These are phyloP conservation scores for Xerocomellus dryophilus DNA, from an alignment of 768 basidiomycete species.

Conservation along the genomic window DNA sequence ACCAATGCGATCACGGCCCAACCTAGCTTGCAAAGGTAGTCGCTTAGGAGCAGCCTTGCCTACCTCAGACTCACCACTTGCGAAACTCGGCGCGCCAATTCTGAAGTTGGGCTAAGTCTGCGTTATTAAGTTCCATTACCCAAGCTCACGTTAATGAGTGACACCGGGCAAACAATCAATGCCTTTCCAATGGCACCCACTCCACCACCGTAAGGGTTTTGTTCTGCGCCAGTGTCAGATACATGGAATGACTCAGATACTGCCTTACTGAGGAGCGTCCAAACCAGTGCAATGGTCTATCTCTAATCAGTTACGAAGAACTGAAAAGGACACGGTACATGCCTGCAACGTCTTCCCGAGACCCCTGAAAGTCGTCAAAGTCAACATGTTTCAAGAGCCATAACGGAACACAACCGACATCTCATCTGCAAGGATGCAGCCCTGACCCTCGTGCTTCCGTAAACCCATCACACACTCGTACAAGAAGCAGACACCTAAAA, in stretches of 20 bases:
- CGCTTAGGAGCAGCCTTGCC: neutral
- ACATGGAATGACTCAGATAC: neutral
- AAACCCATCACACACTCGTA: slow-evolving; percentile 97
- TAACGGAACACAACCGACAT: slow-evolving; percentile 51
- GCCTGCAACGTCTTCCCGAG: slow-evolving; percentile 95
- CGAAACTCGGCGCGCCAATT: slow-evolving; percentile 96
- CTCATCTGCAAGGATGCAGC: slow-evolving; percentile 96
- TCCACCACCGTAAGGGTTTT: slow-evolving; percentile 71
- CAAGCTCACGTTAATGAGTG: slow-evolving; percentile 68
- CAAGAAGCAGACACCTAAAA: slow-evolving; percentile 75
- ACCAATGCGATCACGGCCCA: slow-evolving; percentile 53
- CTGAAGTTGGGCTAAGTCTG: slow-evolving; percentile 35
- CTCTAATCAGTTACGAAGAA: slow-evolving; percentile 7
- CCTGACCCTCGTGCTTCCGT: slow-evolving; percentile 85
- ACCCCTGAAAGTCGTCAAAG: slow-evolving; percentile 55
- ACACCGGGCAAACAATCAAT: slow-evolving; percentile 92
- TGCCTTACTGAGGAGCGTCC: slow-evolving; percentile 85
- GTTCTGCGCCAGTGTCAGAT: slow-evolving; percentile 47
- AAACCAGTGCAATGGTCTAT: slow-evolving; percentile 83
- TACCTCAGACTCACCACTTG: slow-evolving; percentile 72
- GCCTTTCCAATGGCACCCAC: slow-evolving; percentile 67
- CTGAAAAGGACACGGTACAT: slow-evolving; percentile 2
- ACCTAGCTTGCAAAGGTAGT: slow-evolving; percentile 33
- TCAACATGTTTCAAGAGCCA: slow-evolving; percentile 7
- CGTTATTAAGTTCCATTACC: neutral